Percentiles rank a stretch among this genome's conserved stretches.
These are phyloP conservation scores for Poa annua DNA, from an alignment of 176 grass and related monocot species.

Conservation along the genomic window DNA sequence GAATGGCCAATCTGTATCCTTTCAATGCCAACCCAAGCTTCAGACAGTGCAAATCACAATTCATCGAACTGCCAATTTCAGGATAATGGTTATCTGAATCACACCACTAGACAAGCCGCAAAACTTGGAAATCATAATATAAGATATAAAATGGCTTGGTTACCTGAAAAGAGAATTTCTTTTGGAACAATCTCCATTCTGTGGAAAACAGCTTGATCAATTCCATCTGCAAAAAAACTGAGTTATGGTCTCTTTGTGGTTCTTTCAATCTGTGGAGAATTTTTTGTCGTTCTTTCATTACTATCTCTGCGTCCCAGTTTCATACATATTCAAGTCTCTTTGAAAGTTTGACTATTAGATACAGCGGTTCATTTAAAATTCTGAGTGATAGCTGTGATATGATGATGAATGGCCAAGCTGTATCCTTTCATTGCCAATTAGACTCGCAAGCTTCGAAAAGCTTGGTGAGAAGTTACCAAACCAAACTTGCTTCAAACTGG, in stretches of 20 bases:
- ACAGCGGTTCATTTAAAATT: neutral
- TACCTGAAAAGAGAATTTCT: conserved; percentile 64
- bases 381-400: neutral
- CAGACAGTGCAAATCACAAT: neutral
- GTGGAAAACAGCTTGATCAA: conserved; percentile 57
- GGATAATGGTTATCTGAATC: neutral
- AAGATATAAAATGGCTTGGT: conserved; percentile 16
- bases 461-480: neutral
- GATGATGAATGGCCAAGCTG: neutral
- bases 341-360: neutral
- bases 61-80: neutral
- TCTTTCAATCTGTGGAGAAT: too few relatives aligned
- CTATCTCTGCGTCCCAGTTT: too few relatives aligned
- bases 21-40: neutral
- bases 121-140: conserved; percentile 3
- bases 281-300: too few relatives aligned
- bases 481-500: neutral
- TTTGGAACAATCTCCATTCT: conserved; percentile 74
- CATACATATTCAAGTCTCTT: too few relatives aligned
- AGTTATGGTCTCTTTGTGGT: too few relatives aligned
- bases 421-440: neutral
- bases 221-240: conserved; percentile 50
- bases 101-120: neutral
- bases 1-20: neutral
- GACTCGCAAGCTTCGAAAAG: neutral